phyloP scores from a whole-genome alignment of 2,329 filamentous ascomycete species.

The Microsporum canis region DNA sequence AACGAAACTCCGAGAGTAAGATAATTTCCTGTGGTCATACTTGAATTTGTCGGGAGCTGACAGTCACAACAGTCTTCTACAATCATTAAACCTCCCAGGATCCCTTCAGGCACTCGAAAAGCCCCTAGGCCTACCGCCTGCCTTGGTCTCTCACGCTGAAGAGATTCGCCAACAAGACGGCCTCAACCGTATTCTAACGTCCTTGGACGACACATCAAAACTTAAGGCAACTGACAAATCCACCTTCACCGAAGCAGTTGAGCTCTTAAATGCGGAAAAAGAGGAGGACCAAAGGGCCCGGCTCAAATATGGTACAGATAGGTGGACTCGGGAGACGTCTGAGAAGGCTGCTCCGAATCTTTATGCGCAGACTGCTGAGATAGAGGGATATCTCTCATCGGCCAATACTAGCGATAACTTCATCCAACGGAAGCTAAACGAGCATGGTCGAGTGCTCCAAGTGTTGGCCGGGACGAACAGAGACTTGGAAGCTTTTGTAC shows the following conservation, averaged over 20 bases:
- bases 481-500: conserved; percentile 77
- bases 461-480: conserved; percentile 70
- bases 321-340: conserved; percentile 65
- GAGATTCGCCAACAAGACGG: conserved; percentile 88
- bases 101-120: conserved; percentile 92
- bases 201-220: conserved; percentile 81
- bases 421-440: conserved; percentile 66
- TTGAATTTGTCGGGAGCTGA: conserved; percentile 10
- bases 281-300: conserved; percentile 70
- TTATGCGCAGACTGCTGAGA: conserved; percentile 63
- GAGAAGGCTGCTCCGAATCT: conserved; percentile 59
- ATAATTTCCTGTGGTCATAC: conserved; percentile 5
- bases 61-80: conserved; percentile 42
- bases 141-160: conserved; percentile 77
- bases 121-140: conserved; percentile 77
- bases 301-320: conserved; percentile 70
- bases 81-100: conserved; percentile 77
- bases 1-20: conserved; percentile 59
- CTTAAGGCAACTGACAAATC: conserved; percentile 68
- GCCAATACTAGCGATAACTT: conserved; percentile 55
- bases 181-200: conserved; percentile 61
- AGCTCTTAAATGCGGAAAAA: conserved; percentile 65
- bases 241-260: conserved; percentile 72
- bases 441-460: conserved; percentile 61
- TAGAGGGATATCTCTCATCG: conserved; percentile 74